phyloP scores from a whole-genome alignment of 441 rosid species.

The Euphorbia celastroides region DNA sequence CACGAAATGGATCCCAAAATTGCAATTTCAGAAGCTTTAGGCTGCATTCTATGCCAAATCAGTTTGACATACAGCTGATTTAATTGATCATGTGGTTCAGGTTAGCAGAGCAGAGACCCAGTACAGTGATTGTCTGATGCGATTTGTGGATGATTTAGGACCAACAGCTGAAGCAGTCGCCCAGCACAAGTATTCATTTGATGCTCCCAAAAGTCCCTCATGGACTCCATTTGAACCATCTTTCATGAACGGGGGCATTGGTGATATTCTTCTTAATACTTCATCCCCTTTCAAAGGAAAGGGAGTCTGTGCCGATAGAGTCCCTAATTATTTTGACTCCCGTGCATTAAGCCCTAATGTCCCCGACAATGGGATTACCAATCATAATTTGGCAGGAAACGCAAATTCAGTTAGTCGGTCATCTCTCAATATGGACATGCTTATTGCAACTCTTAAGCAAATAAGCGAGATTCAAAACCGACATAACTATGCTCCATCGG shows the following conservation, averaged over 20 bases:
- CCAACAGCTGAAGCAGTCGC: slow-evolving; percentile 35
- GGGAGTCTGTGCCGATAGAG: slow-evolving; percentile 1
- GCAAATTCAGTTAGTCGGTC: neutral
- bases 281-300: slow-evolving; percentile 18
- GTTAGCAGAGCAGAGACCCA: slow-evolving; percentile 15
- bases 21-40: neutral
- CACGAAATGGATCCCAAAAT: neutral
- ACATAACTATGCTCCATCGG: slow-evolving; percentile 8
- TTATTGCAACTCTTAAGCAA: slow-evolving; percentile 18
- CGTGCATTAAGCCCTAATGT: neutral
- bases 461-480: slow-evolving; percentile 15
- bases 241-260: neutral
- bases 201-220: slow-evolving; percentile 4
- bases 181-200: slow-evolving; percentile 14
- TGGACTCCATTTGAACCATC: slow-evolving; percentile 9
- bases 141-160: slow-evolving; percentile 35
- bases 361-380: neutral
- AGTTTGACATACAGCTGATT: slow-evolving; percentile 12
- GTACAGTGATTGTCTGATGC: slow-evolving; percentile 27
- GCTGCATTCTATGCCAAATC: neutral
- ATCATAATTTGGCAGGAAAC: neutral
- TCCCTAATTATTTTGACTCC: neutral
- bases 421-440: slow-evolving; percentile 7
- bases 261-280: slow-evolving; percentile 4
- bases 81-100: slow-evolving; percentile 21